phyloP scores from a whole-genome alignment of 2,329 filamentous ascomycete genomes.

The Leptodontidium sp. region DNA sequence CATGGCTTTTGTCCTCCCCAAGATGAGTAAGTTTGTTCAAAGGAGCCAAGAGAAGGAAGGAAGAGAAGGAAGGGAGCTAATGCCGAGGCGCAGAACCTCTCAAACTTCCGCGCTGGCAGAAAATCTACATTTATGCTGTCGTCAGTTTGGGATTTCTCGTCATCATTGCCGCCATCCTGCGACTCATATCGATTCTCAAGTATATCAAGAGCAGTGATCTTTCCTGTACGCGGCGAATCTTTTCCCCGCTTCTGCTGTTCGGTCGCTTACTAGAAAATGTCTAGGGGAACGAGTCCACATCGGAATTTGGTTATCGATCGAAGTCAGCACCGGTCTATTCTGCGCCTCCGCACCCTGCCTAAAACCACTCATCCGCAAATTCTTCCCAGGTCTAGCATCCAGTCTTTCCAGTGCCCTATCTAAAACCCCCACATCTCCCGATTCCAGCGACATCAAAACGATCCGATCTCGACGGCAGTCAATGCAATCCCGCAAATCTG shows the following conservation, averaged over 20 bases:
- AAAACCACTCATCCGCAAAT: constrained; percentile 31
- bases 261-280: background rate
- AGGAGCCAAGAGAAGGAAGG: background rate
- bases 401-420: background rate
- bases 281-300: constrained; percentile 29
- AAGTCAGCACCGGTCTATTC: constrained; percentile 33
- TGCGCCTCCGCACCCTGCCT: constrained; percentile 34
- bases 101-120: constrained; percentile 33
- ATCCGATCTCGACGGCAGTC: background rate
- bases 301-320: constrained; percentile 34
- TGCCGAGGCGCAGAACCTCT: constrained; percentile 26
- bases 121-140: constrained; percentile 30
- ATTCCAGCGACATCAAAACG: constrained; percentile 2
- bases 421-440: background rate
- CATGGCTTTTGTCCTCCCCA: constrained; percentile 36
- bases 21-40: constrained; percentile 28
- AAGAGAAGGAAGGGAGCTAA: background rate
- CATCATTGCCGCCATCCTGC: constrained; percentile 29
- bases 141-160: constrained; percentile 34
- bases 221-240: constrained; percentile 25
- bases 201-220: constrained; percentile 22
- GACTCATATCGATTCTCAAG: constrained; percentile 20
- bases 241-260: background rate
- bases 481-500: constrained; percentile 7
- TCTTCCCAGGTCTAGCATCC: constrained; percentile 25